Percentiles rank a stretch among this genome's conserved stretches.
Evolutionary conservation across 306 rosid genomes (phyloP).

Genomic region (Calophaca sinica): DNA sequence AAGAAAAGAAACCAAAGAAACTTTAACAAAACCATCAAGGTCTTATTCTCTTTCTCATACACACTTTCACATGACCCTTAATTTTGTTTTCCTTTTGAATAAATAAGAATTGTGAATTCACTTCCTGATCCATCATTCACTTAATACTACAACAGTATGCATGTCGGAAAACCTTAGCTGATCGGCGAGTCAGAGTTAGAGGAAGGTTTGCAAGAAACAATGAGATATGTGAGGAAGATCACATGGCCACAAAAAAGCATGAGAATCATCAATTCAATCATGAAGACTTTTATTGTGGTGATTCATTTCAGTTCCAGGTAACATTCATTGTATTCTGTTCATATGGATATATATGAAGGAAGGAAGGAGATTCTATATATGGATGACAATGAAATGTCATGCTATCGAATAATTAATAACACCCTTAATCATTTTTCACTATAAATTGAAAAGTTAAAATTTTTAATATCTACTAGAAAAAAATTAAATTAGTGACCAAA

Average conservation of each 20-base stretch:
- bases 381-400: slow-evolving; percentile 19
- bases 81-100: background rate
- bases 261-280: slow-evolving; percentile 42
- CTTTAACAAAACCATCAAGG: slow-evolving; percentile 90
- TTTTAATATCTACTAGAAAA: no score
- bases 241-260: slow-evolving; percentile 47
- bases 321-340: slow-evolving; percentile 28
- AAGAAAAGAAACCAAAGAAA: slow-evolving; percentile 96
- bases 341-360: slow-evolving; percentile 11
- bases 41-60: slow-evolving; percentile 17
- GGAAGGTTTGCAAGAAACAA: slow-evolving; percentile 95
- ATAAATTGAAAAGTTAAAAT: background rate
- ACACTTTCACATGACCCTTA: background rate
- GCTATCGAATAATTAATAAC: background rate
- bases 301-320: slow-evolving; percentile 63
- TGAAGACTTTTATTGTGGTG: slow-evolving; percentile 49
- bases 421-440: background rate
- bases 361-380: slow-evolving; percentile 5
- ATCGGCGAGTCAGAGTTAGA: slow-evolving; percentile 88
- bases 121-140: no score
- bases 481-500: no score
- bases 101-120: no score
- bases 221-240: slow-evolving; percentile 57
- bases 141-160: slow-evolving; percentile 74
- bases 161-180: slow-evolving; percentile 95